Percentiles rank a stretch among this genome's conserved stretches.
Evolutionary conservation across 495 filamentous ascomycete genomes (phyloP).

Genomic region (Penicillium cinerascens): DNA sequence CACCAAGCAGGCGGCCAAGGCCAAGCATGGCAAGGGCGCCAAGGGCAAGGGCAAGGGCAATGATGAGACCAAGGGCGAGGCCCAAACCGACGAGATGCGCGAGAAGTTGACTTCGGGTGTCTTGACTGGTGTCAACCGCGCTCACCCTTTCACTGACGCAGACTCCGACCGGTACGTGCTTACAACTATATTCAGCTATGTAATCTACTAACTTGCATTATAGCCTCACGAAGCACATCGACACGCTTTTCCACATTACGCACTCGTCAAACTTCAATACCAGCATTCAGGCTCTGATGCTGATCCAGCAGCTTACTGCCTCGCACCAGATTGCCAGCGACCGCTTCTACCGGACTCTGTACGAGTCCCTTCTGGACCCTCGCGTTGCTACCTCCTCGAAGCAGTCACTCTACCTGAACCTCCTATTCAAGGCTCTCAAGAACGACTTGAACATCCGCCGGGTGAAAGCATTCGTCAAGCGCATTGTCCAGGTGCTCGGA

Average conservation of each 20-base stretch:
- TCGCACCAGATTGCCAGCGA: constrained; percentile 76
- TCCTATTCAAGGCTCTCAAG: constrained; percentile 83
- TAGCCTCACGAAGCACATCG: constrained; percentile 78
- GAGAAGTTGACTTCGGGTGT: constrained; percentile 91
- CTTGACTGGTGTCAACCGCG: constrained; percentile 90
- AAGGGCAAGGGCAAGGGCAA: constrained; percentile 38
- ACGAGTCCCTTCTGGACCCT: constrained; percentile 90
- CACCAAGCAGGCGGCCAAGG: constrained; percentile 23
- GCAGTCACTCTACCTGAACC: constrained; percentile 89
- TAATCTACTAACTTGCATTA: constrained; percentile 21
- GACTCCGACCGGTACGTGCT: constrained; percentile 64
- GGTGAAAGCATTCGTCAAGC: constrained; percentile 92
- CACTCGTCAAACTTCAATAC: constrained; percentile 99
- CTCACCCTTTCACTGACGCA: constrained; percentile 84
- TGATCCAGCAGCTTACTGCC: constrained; percentile 87
- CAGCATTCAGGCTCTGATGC: constrained; percentile 89
- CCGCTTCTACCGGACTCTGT: constrained; percentile 90
- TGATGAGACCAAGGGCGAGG: constrained; percentile 49
- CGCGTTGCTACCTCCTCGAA: constrained; percentile 87
- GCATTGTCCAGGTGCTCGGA: constrained; percentile 78
- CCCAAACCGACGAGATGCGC: constrained; percentile 61
- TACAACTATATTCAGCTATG: not conserved
- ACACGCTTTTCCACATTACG: constrained; percentile 90
- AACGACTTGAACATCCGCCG: constrained; percentile 80
- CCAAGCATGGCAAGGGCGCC: constrained; percentile 20